These are phyloP conservation scores for Coprinopsis marcescibilis DNA, from an alignment of 768 basidiomycete species.

Conservation along the genomic window DNA sequence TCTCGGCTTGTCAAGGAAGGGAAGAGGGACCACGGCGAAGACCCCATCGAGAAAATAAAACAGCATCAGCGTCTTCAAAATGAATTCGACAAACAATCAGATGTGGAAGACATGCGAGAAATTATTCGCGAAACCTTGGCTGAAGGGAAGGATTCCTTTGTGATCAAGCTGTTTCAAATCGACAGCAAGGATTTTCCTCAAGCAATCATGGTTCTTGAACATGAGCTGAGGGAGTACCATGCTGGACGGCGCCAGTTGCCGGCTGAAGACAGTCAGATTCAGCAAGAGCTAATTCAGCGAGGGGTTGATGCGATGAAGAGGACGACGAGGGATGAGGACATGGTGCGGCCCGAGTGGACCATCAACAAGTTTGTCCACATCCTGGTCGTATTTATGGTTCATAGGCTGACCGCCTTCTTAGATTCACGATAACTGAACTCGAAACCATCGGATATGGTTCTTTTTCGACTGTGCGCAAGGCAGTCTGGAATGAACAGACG, in stretches of 20 bases:
- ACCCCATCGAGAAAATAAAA: constrained; percentile 5
- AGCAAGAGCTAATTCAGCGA: background rate
- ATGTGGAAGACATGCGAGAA: constrained; percentile 4
- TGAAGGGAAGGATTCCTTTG: constrained; percentile 9
- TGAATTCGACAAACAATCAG: constrained; percentile 5
- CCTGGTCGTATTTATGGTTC: background rate
- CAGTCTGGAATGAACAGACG: constrained; percentile 7
- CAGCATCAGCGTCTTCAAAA: constrained; percentile 7
- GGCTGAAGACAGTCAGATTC: constrained; percentile 1
- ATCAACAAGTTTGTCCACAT: constrained; percentile 7
- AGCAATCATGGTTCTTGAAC: constrained; percentile 5
- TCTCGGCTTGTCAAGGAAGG: too few species aligned
- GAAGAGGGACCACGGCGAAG: too few species aligned
- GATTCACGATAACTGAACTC: constrained; percentile 7
- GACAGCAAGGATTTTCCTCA: constrained; percentile 8
- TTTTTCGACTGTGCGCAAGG: constrained; percentile 9
- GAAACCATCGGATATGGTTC: constrained; percentile 10
- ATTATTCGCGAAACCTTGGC: constrained; percentile 8
- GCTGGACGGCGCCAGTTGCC: background rate
- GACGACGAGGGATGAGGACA: constrained; percentile 7
- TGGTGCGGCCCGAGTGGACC: constrained; percentile 4
- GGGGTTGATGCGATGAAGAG: constrained; percentile 10
- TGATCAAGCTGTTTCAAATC: constrained; percentile 7
- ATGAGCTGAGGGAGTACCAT: constrained; percentile 5
- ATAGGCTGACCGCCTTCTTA: background rate